phyloP scores from a whole-genome alignment of 441 rosid species.

The Pelargonium myrrhifolium region DNA sequence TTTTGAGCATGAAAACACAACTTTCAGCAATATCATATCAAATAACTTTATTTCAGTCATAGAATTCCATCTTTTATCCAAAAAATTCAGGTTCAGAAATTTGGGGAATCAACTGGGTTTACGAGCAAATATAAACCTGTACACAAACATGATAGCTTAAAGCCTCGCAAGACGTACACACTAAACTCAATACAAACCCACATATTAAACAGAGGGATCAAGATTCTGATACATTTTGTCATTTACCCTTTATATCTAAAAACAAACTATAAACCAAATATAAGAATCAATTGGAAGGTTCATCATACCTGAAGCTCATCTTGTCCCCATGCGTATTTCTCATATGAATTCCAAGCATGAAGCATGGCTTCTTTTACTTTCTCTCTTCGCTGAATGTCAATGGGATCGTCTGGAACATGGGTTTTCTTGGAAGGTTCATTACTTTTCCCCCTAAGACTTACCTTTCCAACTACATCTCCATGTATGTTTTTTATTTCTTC shows the following conservation, averaged over 20 bases:
- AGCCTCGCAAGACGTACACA: background rate
- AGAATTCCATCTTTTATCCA: background rate
- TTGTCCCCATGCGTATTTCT: conserved; percentile 92
- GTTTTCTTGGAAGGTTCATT: conserved; percentile 11
- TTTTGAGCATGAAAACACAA: background rate
- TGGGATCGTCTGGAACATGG: conserved; percentile 40
- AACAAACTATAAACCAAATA: background rate
- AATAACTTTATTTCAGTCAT: background rate
- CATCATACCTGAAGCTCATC: conserved; percentile 87
- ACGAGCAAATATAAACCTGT: background rate
- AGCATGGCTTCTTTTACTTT: conserved; percentile 94
- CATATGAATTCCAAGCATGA: conserved; percentile 95
- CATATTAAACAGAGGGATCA: background rate
- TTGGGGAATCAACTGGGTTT: conserved; percentile 2
- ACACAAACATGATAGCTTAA: conserved; percentile 4
- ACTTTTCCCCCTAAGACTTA: background rate
- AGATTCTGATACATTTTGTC: background rate
- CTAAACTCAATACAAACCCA: background rate
- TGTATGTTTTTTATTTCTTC: conserved; percentile 35
- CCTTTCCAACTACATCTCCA: conserved; percentile 23
- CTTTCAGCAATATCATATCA: background rate
- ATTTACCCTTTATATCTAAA: background rate
- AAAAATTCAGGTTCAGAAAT: background rate
- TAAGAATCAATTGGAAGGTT: background rate
- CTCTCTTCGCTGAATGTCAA: conserved; percentile 58